These are phyloP conservation scores for Geotrichum candidum DNA, from an alignment of 1,139 yeast species.

Conservation along the genomic window DNA sequence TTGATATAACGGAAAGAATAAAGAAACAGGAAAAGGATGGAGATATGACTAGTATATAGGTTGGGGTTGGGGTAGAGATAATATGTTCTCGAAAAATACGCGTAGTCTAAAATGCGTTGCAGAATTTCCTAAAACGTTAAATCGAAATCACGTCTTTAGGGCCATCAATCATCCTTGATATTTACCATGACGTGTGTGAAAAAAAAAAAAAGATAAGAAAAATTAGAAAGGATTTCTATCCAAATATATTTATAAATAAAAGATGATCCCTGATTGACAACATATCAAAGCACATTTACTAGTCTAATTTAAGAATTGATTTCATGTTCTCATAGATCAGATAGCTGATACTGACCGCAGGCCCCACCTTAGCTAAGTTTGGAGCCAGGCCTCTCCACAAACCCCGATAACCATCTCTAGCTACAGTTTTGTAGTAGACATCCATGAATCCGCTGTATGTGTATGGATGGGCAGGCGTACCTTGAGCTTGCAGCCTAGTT, in stretches of 20 bases:
- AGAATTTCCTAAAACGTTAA: neutral
- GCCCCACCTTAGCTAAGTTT: slow-evolving; percentile 91
- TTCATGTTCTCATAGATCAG: slow-evolving; percentile 90
- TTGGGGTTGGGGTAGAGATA: neutral
- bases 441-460: slow-evolving; percentile 77
- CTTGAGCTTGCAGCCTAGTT: slow-evolving; percentile 95
- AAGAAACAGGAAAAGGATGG: neutral
- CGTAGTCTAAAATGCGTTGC: neutral
- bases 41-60: neutral
- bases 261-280: too few species aligned
- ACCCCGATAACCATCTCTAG: slow-evolving; percentile 85
- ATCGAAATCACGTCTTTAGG: neutral
- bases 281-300: too few species aligned
- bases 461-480: slow-evolving; percentile 92
- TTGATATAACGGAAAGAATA: neutral
- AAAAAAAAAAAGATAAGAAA: too few species aligned
- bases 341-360: slow-evolving; percentile 93
- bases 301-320: slow-evolving; percentile 47
- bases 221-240: too few species aligned
- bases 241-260: too few species aligned
- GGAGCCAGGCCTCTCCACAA: slow-evolving; percentile 89
- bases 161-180: too few species aligned
- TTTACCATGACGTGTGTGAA: too few species aligned
- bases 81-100: neutral
- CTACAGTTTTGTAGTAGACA: slow-evolving; percentile 67